Evolutionary conservation across 2,329 filamentous ascomycete species (phyloP).

Genomic region (Colletotrichum lupini): DNA sequence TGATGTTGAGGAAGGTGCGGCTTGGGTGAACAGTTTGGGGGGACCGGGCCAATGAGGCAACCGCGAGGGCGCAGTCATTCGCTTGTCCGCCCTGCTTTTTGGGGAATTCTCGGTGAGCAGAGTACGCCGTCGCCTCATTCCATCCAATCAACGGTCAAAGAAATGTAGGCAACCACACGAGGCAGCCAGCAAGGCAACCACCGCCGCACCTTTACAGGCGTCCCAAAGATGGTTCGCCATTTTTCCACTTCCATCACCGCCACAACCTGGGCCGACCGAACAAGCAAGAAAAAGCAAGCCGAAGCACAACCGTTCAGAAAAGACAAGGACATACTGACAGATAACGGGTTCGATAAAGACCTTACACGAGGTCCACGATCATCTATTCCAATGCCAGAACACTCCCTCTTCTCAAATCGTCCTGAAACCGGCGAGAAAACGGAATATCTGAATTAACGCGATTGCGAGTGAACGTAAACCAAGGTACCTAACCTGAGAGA

Average conservation of each 20-base stretch:
- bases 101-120: constrained; percentile 11
- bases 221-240: not conserved
- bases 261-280: not conserved
- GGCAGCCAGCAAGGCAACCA: constrained; percentile 8
- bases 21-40: not conserved
- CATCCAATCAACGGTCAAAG: not conserved
- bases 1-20: not conserved
- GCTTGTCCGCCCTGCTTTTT: constrained; percentile 21
- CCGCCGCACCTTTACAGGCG: not conserved
- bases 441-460: too few species aligned
- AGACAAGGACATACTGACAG: too few species aligned
- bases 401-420: too few species aligned
- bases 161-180: not conserved
- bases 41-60: not conserved
- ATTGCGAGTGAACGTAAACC: too few species aligned
- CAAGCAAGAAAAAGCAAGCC: not conserved
- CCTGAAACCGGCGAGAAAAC: too few species aligned
- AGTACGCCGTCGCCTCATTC: not conserved
- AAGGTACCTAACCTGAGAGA: too few species aligned
- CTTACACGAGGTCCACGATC: too few species aligned
- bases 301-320: too few species aligned
- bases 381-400: too few species aligned
- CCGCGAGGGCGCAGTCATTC: constrained; percentile 6
- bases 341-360: too few species aligned
- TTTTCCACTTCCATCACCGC: not conserved